phyloP scores from a whole-genome alignment of 768 basidiomycete genomes.

The Panus rudis region DNA sequence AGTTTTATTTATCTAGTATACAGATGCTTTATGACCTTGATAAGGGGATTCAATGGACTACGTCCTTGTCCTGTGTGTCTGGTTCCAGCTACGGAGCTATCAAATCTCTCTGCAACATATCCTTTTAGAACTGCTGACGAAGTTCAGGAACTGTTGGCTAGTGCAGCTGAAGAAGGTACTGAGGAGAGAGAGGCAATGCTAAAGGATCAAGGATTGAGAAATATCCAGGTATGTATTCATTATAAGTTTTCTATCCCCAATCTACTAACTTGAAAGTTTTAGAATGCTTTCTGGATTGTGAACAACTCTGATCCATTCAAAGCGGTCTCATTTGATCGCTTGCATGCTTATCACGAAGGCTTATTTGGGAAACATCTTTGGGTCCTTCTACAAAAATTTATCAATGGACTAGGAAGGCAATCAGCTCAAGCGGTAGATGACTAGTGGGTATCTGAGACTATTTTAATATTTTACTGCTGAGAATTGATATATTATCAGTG shows the following conservation, averaged over 20 bases:
- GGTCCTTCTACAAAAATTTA: slow-evolving; percentile 16
- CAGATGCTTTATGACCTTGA: slow-evolving; percentile 16
- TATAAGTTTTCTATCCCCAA: not conserved
- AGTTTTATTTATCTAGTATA: not conserved
- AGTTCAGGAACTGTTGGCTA: not conserved
- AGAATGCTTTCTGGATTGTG: slow-evolving; percentile 38
- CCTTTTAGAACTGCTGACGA: slow-evolving; percentile 9
- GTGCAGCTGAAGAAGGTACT: not conserved
- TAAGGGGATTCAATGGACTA: slow-evolving; percentile 6
- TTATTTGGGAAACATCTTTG: slow-evolving; percentile 28
- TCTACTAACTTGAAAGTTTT: not conserved
- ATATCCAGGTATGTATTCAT: slow-evolving; percentile 12
- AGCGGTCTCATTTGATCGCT: slow-evolving; percentile 31
- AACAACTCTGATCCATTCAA: slow-evolving; percentile 26
- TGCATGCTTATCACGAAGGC: slow-evolving; percentile 31
- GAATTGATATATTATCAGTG: slow-evolving; percentile 13
- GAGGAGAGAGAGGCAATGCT: slow-evolving; percentile 10
- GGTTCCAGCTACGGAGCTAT: slow-evolving; percentile 1
- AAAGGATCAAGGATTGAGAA: slow-evolving; percentile 14
- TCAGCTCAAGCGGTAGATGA: slow-evolving; percentile 10
- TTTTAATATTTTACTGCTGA: not conserved
- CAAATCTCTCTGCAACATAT: slow-evolving; percentile 5
- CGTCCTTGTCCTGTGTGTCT: slow-evolving; percentile 17
- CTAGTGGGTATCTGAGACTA: slow-evolving; percentile 19
- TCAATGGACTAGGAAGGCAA: slow-evolving; percentile 12